A percentile compares a stretch with the other conserved stretches of the same genome.
These are phyloP conservation scores for Amniculicola lignicola DNA, from an alignment of 495 filamentous ascomycete species.

Conservation along the genomic window DNA sequence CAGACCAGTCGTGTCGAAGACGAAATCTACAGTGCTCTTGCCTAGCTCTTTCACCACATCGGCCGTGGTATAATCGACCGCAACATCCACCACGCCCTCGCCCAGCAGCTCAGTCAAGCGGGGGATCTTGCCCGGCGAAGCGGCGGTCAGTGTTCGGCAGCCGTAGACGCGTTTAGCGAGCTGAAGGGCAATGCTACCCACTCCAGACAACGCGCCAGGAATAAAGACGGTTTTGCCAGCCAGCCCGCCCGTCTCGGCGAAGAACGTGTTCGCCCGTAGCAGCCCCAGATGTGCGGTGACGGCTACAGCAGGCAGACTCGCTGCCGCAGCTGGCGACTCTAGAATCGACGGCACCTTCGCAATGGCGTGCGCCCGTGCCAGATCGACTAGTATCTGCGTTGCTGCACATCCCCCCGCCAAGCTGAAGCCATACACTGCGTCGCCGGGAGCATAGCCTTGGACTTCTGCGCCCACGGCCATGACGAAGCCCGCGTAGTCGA, in stretches of 20 bases:
- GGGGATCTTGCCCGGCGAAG: conserved; percentile 38
- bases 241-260: conserved; percentile 36
- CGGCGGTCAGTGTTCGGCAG: neutral
- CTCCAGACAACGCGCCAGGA: conserved; percentile 52
- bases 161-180: conserved; percentile 51
- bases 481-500: conserved; percentile 50
- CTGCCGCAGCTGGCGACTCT: too few relatives aligned
- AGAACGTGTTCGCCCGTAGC: conserved; percentile 38
- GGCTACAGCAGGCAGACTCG: conserved; percentile 39
- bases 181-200: conserved; percentile 50
- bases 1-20: conserved; percentile 51
- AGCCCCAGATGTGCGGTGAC: conserved; percentile 49
- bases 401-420: too few relatives aligned
- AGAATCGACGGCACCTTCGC: too few relatives aligned
- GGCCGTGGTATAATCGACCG: conserved; percentile 52
- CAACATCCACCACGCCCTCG: conserved; percentile 38
- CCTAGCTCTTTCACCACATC: conserved; percentile 46
- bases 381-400: too few relatives aligned
- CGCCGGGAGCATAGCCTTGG: conserved; percentile 39
- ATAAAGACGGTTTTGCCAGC: conserved; percentile 57
- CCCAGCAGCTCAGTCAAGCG: conserved; percentile 46
- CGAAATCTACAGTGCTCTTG: conserved; percentile 50
- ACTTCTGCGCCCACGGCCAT: conserved; percentile 42
- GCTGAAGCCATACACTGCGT: conserved; percentile 9
- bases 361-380: too few relatives aligned